These are phyloP conservation scores for Colletotrichum caudatum DNA, from an alignment of 2,329 filamentous ascomycete species.

Conservation along the genomic window DNA sequence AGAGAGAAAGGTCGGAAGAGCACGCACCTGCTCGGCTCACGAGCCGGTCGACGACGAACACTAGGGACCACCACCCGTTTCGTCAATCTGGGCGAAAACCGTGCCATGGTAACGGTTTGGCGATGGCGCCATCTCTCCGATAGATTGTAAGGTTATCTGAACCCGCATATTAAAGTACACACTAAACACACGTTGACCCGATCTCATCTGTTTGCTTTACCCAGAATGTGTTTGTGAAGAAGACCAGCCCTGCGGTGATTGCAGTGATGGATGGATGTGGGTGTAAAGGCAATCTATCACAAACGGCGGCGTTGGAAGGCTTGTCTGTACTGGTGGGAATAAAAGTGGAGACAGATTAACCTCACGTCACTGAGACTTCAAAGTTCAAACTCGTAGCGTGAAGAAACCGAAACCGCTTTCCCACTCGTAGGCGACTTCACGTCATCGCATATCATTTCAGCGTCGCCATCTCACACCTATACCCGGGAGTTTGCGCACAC, in stretches of 20 bases:
- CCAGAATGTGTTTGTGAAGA: neutral
- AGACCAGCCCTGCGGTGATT: slow-evolving; percentile 33
- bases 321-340: slow-evolving; percentile 23
- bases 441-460: neutral
- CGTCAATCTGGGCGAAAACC: neutral
- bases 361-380: slow-evolving; percentile 14
- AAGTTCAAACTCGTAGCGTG: slow-evolving; percentile 10
- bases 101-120: neutral
- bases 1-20: neutral
- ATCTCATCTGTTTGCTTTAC: too few relatives aligned
- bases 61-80: neutral
- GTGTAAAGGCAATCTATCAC: slow-evolving; percentile 17
- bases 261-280: neutral
- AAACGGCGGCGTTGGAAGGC: slow-evolving; percentile 34
- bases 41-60: neutral
- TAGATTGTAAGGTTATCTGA: slow-evolving; percentile 34
- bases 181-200: slow-evolving; percentile 16
- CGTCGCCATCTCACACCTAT: neutral
- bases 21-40: neutral
- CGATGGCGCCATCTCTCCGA: neutral
- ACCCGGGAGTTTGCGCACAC: too few relatives aligned
- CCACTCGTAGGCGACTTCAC: slow-evolving; percentile 36
- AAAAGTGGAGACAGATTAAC: slow-evolving; percentile 27
- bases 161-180: slow-evolving; percentile 21
- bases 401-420: slow-evolving; percentile 1